A percentile compares a stretch with the other conserved stretches of the same genome.
Conservation (phyloP, 2,329 filamentous ascomycete species). For the Chaetomium sp. region DNA sequence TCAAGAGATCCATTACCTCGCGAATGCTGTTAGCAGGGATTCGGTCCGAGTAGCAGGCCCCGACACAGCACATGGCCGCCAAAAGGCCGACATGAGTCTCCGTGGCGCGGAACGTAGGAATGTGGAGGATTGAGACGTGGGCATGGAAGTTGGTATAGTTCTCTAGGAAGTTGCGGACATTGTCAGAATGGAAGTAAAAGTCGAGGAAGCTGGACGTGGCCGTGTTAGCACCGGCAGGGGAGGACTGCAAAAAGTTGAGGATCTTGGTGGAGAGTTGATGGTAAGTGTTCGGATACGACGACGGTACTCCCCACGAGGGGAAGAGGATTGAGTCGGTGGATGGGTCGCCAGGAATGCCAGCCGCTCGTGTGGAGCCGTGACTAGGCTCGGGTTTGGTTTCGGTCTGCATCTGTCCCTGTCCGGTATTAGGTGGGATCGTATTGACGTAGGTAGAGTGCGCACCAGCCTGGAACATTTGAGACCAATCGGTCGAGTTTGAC, state of each 20-base stretch:
- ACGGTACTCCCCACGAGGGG: constrained; percentile 53
- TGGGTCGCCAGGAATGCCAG: constrained; percentile 49
- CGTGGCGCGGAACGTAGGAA: constrained; percentile 69
- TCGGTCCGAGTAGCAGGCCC: constrained; percentile 72
- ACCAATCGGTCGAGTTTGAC: constrained; percentile 69
- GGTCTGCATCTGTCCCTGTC: constrained; percentile 65
- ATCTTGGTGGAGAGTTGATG: constrained; percentile 58
- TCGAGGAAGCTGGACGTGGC: constrained; percentile 54
- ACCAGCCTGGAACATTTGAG: constrained; percentile 76
- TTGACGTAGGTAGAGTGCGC: constrained; percentile 66
- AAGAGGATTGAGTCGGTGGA: constrained; percentile 51
- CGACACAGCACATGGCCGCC: constrained; percentile 70
- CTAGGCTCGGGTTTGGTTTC: constrained; percentile 68
- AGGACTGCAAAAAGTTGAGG: constrained; percentile 58
- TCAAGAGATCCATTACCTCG: constrained; percentile 67
- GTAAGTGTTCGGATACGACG: constrained; percentile 53
- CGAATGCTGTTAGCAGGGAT: constrained; percentile 63
- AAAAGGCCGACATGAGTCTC: constrained; percentile 68
- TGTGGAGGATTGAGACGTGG: constrained; percentile 73
- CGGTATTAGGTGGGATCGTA: constrained; percentile 64
- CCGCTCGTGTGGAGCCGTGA: constrained; percentile 50
- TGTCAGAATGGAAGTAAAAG: constrained; percentile 66
- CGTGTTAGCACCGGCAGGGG: constrained; percentile 58
- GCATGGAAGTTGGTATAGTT: constrained; percentile 72
- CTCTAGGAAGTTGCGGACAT: constrained; percentile 70